These are phyloP conservation scores for Mycena sanguinolenta DNA, from an alignment of 768 basidiomycete genomes.

Conservation along the genomic window DNA sequence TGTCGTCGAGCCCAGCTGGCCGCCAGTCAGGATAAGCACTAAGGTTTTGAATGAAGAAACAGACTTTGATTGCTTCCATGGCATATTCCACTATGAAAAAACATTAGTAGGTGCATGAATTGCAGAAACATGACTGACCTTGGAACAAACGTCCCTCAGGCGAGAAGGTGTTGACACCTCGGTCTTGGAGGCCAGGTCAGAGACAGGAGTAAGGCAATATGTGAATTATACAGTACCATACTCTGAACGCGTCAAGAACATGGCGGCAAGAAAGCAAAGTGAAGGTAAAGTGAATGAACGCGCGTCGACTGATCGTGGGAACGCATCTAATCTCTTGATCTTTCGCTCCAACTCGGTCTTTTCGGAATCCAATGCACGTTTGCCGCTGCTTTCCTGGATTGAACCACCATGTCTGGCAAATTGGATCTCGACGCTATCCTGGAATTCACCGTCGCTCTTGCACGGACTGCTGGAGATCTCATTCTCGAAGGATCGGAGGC, in stretches of 20 bases:
- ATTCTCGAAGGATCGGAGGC: constrained; percentile 84
- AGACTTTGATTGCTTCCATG: constrained; percentile 97
- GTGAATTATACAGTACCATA: constrained; percentile 71
- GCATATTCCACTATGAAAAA: constrained; percentile 91
- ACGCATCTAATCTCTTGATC: constrained; percentile 48
- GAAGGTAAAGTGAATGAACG: constrained; percentile 50
- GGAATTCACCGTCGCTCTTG: constrained; percentile 77
- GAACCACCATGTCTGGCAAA: constrained; percentile 51
- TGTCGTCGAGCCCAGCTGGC: constrained; percentile 96
- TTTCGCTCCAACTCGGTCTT: too few relatives aligned
- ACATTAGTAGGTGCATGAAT: constrained; percentile 35
- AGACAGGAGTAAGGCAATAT: background rate
- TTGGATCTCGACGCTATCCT: constrained; percentile 74
- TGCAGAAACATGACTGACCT: constrained; percentile 64
- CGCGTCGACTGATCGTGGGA: constrained; percentile 40
- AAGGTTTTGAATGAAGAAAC: constrained; percentile 10
- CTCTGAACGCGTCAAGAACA: constrained; percentile 97
- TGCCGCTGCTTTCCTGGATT: background rate
- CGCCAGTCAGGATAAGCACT: constrained; percentile 18
- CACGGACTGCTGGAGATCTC: constrained; percentile 78
- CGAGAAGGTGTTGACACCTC: constrained; percentile 99
- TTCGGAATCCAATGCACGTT: constrained; percentile 14
- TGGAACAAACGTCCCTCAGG: constrained; percentile 99
- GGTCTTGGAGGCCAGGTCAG: constrained; percentile 64
- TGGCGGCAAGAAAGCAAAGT: constrained; percentile 51